Evolutionary conservation across 345 rosid genomes (phyloP).

Genomic region (Lumnitzera racemosa): DNA sequence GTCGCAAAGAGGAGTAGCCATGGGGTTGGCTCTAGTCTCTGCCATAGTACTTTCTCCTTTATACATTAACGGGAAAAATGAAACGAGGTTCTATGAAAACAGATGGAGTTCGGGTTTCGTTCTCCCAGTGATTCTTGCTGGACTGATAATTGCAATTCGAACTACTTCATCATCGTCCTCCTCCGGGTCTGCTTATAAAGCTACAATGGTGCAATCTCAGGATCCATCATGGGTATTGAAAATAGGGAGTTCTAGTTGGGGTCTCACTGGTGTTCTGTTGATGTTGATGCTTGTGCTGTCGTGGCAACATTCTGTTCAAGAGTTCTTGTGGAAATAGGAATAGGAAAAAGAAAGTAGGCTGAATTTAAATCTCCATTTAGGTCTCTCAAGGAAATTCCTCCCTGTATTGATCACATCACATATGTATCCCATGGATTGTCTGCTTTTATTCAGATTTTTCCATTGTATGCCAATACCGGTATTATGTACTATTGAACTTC

Average conservation of each 20-base stretch:
- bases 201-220: conserved; percentile 22
- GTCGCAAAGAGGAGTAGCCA: conserved; percentile 47
- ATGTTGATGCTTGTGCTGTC: conserved; percentile 52
- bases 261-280: conserved; percentile 44
- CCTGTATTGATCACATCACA: too few relatives aligned
- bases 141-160: conserved; percentile 44
- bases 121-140: conserved; percentile 49
- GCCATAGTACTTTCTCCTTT: conserved; percentile 47
- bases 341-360: neutral
- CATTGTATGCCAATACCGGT: too few relatives aligned
- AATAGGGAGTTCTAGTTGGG: conserved; percentile 56
- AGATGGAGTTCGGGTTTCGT: conserved; percentile 40
- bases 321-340: conserved; percentile 38
- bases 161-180: conserved; percentile 27
- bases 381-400: too few relatives aligned
- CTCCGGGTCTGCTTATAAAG: conserved; percentile 3
- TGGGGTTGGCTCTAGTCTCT: conserved; percentile 46
- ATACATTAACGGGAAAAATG: conserved; percentile 18
- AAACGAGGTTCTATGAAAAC: conserved; percentile 16
- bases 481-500: too few relatives aligned
- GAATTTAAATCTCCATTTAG: neutral
- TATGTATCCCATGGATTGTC: too few relatives aligned
- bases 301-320: conserved; percentile 50
- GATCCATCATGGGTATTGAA: conserved; percentile 50
- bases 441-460: too few relatives aligned